Base-by-base conservation (phyloP, 202 grass and related monocot species). In the Musa balbisiana region DNA sequence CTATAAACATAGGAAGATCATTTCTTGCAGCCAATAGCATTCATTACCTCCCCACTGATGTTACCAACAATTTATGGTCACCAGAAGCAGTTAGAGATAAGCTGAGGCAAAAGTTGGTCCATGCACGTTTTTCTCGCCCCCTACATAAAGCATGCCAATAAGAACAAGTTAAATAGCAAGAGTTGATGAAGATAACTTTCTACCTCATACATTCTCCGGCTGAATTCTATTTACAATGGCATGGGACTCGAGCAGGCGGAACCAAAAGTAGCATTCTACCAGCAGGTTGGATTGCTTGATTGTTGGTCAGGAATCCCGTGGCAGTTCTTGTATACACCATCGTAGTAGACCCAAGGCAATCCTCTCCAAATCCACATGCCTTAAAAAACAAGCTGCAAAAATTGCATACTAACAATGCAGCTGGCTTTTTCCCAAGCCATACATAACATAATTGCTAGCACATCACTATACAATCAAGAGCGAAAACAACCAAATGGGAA, bases 301-400 rank as follows among this genome's bases (percentile, higher is more conserved):
- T 64, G 73, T 67, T 62, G 52, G 33, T 69, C 16, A 53, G 49
- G 54, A 21, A 52, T 25, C 53, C 50, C 21, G 56, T 25, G 17
- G 33, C 20, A 20, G 64, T 59, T 87, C 75, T 81, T 9, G 89
- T 90, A 84, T 99, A 99, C 85, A 94, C 81, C 95, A 98, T 99
- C 14, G 91, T 94, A 9, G 89, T 94, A 65, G 95, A 88, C 77
- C 89, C 95, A 69, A 99, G 72, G 64, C 53, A 80, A 84, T 99
- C 95, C 27, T 88, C 78, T 62, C 78, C 91, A 49, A 99, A 99
- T 62, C 87, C 91, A 77, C 91, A 99, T 74, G 80, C 83, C 87
- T 90, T 55, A 64, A 98, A 92, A 85, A 98, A 94, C 20, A 88
- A 82, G 69, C 89, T 99, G 60, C 72, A 85, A 85, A 56, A 76